phyloP scores from a whole-genome alignment of 2,329 filamentous ascomycete genomes.

The Botryotinia calthae region DNA sequence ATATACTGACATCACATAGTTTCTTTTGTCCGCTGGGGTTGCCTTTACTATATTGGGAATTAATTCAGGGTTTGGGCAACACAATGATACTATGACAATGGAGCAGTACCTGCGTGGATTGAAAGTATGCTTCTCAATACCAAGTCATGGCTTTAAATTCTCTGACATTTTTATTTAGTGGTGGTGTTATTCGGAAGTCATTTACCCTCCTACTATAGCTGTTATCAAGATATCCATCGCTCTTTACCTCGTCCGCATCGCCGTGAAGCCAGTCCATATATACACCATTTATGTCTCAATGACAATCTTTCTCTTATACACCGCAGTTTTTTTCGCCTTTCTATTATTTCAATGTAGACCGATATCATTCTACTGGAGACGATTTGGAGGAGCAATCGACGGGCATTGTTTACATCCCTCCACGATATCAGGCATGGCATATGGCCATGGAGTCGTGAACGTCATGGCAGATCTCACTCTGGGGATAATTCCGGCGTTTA shows the following conservation, averaged over 20 bases:
- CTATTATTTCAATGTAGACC: slow-evolving; percentile 31
- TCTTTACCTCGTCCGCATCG: slow-evolving; percentile 18
- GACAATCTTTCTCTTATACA: slow-evolving; percentile 37
- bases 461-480: slow-evolving; percentile 42
- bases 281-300: slow-evolving; percentile 10
- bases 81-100: slow-evolving; percentile 20
- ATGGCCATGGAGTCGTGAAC: slow-evolving; percentile 42
- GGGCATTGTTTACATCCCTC: slow-evolving; percentile 37
- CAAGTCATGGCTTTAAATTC: background rate
- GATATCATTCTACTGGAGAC: slow-evolving; percentile 41
- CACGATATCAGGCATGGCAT: slow-evolving; percentile 38
- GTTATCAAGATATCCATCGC: slow-evolving; percentile 24
- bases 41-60: slow-evolving; percentile 28
- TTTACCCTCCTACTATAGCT: slow-evolving; percentile 46
- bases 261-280: slow-evolving; percentile 7
- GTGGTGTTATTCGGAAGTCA: slow-evolving; percentile 35
- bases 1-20: slow-evolving; percentile 20
- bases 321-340: slow-evolving; percentile 25
- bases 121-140: slow-evolving; percentile 23
- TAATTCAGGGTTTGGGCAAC: slow-evolving; percentile 28
- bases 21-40: slow-evolving; percentile 26
- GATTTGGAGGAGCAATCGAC: slow-evolving; percentile 28
- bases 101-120: slow-evolving; percentile 22
- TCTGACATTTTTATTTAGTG: slow-evolving; percentile 22
- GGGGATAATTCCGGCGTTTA: slow-evolving; percentile 42